Evolutionary conservation across 805 yeast genomes (phyloP).

Genomic region (Vanderwaltozyma yarrowii): DNA sequence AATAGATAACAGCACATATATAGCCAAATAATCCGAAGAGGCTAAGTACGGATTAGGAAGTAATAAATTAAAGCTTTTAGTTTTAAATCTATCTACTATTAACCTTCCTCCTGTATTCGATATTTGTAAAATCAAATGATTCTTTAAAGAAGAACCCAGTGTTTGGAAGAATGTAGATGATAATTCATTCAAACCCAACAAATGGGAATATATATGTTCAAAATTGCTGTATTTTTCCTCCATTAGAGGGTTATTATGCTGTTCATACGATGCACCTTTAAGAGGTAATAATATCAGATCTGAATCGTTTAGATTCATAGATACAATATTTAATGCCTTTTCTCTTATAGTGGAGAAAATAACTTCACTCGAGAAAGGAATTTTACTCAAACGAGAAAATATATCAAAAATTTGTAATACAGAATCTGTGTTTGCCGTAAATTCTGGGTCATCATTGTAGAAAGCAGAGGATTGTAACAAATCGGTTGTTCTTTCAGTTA

Average conservation of each 20-base stretch:
- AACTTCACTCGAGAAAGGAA: constrained; percentile 64
- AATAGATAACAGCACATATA: constrained; percentile 17
- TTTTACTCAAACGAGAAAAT: constrained; percentile 29
- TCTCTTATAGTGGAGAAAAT: constrained; percentile 24
- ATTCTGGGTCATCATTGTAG: constrained; percentile 19
- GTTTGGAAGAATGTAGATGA: constrained; percentile 18
- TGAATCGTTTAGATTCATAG: constrained; percentile 7
- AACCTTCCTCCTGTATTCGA: constrained; percentile 18
- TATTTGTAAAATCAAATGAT: constrained; percentile 17
- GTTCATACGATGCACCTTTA: constrained; percentile 20
- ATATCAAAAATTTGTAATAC: constrained; percentile 28
- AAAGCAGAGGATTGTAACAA: constrained; percentile 51
- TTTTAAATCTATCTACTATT: constrained; percentile 14
- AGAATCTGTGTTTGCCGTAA: constrained; percentile 22
- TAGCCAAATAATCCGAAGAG: constrained; percentile 22
- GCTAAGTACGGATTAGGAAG: constrained; percentile 19
- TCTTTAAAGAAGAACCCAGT: constrained; percentile 11
- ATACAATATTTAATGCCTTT: constrained; percentile 17
- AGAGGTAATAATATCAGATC: constrained; percentile 20
- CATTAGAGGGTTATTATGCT: constrained; percentile 8
- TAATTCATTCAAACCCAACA: constrained; percentile 24
- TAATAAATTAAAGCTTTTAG: constrained; percentile 13
- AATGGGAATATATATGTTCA: constrained; percentile 20
- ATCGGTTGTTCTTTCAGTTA: constrained; percentile 62
- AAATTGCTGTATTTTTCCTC: constrained; percentile 15